These are phyloP conservation scores for Ustilago cynodontis DNA, from an alignment of 1,284 basidiomycete species.

Conservation along the genomic window DNA sequence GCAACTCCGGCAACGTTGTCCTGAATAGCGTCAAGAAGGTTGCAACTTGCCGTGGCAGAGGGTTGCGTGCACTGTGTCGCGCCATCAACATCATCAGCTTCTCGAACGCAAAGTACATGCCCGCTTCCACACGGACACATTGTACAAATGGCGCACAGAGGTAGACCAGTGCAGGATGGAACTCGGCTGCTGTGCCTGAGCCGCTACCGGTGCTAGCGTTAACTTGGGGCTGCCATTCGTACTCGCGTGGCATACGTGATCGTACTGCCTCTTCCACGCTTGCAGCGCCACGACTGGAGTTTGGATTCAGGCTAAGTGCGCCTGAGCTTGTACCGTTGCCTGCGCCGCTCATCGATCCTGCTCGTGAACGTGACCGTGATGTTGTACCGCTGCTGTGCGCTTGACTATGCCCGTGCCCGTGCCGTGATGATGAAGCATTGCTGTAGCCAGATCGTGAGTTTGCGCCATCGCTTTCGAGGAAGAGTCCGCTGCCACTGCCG, in stretches of 20 bases:
- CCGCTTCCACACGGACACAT: constrained; percentile 68
- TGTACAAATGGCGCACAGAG: constrained; percentile 69
- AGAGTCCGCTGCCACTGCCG: constrained; percentile 5
- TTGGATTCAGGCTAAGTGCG: neutral
- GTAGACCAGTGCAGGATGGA: constrained; percentile 67
- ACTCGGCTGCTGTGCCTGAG: constrained; percentile 36
- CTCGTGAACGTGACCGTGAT: constrained; percentile 42
- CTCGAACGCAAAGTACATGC: constrained; percentile 70
- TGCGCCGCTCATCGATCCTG: constrained; percentile 31
- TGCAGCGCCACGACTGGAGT: neutral
- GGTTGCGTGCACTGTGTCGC: constrained; percentile 49
- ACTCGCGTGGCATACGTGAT: constrained; percentile 55
- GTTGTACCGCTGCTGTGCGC: constrained; percentile 25
- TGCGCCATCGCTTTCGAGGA: constrained; percentile 2
- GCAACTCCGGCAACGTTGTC: constrained; percentile 67
- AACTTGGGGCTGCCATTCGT: constrained; percentile 57
- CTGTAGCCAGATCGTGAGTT: neutral
- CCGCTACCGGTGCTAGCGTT: constrained; percentile 8
- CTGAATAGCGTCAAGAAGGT: constrained; percentile 69
- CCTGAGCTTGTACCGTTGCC: constrained; percentile 2
- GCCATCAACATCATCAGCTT: constrained; percentile 65
- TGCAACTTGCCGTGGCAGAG: constrained; percentile 63
- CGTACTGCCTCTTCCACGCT: constrained; percentile 34
- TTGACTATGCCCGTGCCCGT: constrained; percentile 10
- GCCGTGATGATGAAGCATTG: constrained; percentile 3